A percentile compares a stretch with the other conserved stretches of the same genome.
Conservation (phyloP, 192 early-diverging fungal species). For the Physocladia obscura region DNA sequence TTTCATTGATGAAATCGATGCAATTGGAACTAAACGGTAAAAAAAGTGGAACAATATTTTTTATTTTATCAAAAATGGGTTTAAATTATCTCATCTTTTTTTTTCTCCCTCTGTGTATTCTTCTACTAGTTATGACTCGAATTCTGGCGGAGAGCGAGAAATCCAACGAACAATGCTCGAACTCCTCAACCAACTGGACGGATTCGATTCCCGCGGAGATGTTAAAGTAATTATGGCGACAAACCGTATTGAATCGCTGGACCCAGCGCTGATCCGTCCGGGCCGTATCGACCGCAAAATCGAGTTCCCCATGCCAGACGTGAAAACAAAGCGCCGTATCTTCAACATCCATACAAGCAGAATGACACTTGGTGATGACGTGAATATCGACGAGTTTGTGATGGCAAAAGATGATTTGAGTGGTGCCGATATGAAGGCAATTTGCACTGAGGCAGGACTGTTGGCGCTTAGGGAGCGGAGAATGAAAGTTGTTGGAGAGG, state of each 20-base stretch:
- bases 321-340: slow-evolving; percentile 95
- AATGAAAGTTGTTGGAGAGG: slow-evolving; percentile 97
- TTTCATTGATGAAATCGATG: slow-evolving; percentile 99
- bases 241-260: slow-evolving; percentile 94
- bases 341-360: slow-evolving; percentile 92
- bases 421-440: slow-evolving; percentile 98
- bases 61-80: background rate
- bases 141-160: slow-evolving; percentile 97
- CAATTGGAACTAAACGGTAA: slow-evolving; percentile 86
- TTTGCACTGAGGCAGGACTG: slow-evolving; percentile 98
- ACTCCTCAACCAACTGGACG: slow-evolving; percentile 98
- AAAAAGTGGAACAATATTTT: background rate
- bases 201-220: slow-evolving; percentile 96
- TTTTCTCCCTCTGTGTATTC: background rate
- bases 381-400: slow-evolving; percentile 98
- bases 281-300: slow-evolving; percentile 98
- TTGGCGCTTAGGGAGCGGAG: slow-evolving; percentile 94
- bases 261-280: slow-evolving; percentile 94
- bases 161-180: slow-evolving; percentile 97
- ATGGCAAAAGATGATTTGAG: slow-evolving; percentile 99
- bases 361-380: slow-evolving; percentile 98
- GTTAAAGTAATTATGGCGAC: slow-evolving; percentile 99
- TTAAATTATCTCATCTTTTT: background rate
- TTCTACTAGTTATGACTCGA: slow-evolving; percentile 81
- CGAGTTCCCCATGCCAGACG: slow-evolving; percentile 97